Evolutionary conservation across 306 rosid genomes (phyloP).

Genomic region (Prunus campanulata): DNA sequence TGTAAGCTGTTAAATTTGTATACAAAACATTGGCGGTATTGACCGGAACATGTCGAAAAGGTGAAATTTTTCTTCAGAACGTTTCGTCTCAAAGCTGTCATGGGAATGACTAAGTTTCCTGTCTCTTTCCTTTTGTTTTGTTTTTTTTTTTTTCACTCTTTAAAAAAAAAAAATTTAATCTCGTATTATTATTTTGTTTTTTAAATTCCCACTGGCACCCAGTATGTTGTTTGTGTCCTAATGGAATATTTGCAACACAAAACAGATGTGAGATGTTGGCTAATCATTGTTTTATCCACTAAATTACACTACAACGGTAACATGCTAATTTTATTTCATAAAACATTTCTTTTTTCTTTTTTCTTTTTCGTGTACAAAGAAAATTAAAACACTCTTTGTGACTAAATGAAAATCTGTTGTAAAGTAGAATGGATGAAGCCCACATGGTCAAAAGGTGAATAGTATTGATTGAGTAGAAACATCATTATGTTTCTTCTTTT

Average conservation of each 20-base stretch:
- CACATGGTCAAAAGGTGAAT: too few species aligned
- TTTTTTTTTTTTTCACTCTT: not conserved
- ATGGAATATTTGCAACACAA: not conserved
- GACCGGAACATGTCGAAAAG: constrained; percentile 26
- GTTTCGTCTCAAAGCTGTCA: constrained; percentile 22
- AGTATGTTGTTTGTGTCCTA: not conserved
- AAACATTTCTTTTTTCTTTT: not conserved
- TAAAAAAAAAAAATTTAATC: too few species aligned
- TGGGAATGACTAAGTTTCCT: not conserved
- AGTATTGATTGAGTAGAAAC: too few species aligned
- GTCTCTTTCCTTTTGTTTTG: not conserved
- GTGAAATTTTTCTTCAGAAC: constrained; percentile 1
- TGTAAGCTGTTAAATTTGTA: constrained; percentile 3
- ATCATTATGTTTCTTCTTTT: too few species aligned
- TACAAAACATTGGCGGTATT: constrained; percentile 21
- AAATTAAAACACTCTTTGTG: too few species aligned
- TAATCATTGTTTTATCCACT: not conserved
- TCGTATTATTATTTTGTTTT: not conserved
- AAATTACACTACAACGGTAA: not conserved
- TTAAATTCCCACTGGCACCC: not conserved
- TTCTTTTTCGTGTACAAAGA: too few species aligned
- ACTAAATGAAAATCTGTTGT: too few species aligned
- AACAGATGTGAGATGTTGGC: not conserved
- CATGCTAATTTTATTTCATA: not conserved
- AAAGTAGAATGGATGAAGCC: too few species aligned